A percentile compares a stretch with the other conserved stretches of the same genome.
Evolutionary conservation across 768 basidiomycete species (phyloP).

Genomic region (Amanita exitialis): DNA sequence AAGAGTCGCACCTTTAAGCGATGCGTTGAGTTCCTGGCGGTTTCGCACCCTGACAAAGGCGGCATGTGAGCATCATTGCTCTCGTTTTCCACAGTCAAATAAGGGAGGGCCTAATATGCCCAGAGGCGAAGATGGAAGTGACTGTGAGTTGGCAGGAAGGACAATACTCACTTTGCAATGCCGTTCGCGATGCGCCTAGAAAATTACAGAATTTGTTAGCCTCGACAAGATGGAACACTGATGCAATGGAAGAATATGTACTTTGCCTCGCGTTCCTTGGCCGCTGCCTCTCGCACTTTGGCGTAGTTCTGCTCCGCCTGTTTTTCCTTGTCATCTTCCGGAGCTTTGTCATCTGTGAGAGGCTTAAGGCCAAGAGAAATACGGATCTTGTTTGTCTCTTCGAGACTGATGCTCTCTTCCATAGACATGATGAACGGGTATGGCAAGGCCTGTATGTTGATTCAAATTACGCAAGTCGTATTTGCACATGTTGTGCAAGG

Average conservation of each 20-base stretch:
- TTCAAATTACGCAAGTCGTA: conserved; percentile 11
- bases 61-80: conserved; percentile 32
- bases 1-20: conserved; percentile 87
- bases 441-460: conserved; percentile 8
- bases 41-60: conserved; percentile 76
- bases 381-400: conserved; percentile 95
- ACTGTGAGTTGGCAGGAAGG: conserved; percentile 18
- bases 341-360: conserved; percentile 69
- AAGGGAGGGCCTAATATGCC: conserved; percentile 26
- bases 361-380: conserved; percentile 91
- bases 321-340: conserved; percentile 68
- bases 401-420: conserved; percentile 86
- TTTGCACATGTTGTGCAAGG: conserved; percentile 4
- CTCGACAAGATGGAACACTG: conserved; percentile 12
- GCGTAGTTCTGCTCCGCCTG: conserved; percentile 84
- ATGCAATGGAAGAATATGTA: conserved; percentile 25
- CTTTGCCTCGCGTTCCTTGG: conserved; percentile 69
- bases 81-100: conserved; percentile 14
- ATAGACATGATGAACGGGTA: conserved; percentile 39
- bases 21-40: conserved; percentile 83
- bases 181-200: conserved; percentile 59
- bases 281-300: conserved; percentile 57
- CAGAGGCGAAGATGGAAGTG: conserved; percentile 38
- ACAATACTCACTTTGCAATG: conserved; percentile 82
- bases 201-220: conserved; percentile 16